Evolutionary conservation across 805 yeast genomes (phyloP), one percentile per base, ranked within the genome.

Genomic region (Candida ortonii): DNA sequence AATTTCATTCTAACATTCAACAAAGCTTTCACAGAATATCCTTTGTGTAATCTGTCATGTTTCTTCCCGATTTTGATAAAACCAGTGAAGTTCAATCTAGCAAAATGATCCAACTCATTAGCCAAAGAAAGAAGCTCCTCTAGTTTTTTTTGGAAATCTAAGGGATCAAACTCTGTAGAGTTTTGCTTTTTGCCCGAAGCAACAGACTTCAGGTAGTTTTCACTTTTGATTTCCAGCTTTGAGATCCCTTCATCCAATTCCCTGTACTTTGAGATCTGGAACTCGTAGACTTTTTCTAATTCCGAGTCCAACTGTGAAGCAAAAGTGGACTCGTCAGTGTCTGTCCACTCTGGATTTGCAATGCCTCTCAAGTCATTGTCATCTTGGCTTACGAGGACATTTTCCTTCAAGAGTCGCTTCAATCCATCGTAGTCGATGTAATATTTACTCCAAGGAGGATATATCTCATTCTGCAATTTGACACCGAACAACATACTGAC

Each of bases 61-160:
- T 90, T 90, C 66, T 90, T 89, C 46, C 89, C 97, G 49, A 93
- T 86, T 58, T 93, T 93, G 51, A 80, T 73, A 64, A 93, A 90
- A 1, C 97, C 98, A 10, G 98, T 90, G 66, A 82, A 93, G 63
- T 93, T 93, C 48, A 90, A 63, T 52, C 98, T 73, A 25, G 94
- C 82, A 64, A 93, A 93, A 55, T 78, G 85, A 58, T 89, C 96
- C 49, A 93, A 68, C 52, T 86, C 90, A 50, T 84, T 85, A 8
- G 97, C 85, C 49, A 76, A 71, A 8, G 78, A 71, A 41, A 93
- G 67, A 17, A 80, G 65, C 40, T 78, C 78, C 53, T 93, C 98
- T 47, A 93, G 68, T 36, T 77, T 74, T 21, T 62, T 61, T 50
- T 84, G 86, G 50, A 87, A 83, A 16, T 61, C 50, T 20, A 67